Percentiles rank a stretch among this genome's conserved stretches.
Conservation (phyloP, 257 asterid species). For the Datura wrightii region DNA sequence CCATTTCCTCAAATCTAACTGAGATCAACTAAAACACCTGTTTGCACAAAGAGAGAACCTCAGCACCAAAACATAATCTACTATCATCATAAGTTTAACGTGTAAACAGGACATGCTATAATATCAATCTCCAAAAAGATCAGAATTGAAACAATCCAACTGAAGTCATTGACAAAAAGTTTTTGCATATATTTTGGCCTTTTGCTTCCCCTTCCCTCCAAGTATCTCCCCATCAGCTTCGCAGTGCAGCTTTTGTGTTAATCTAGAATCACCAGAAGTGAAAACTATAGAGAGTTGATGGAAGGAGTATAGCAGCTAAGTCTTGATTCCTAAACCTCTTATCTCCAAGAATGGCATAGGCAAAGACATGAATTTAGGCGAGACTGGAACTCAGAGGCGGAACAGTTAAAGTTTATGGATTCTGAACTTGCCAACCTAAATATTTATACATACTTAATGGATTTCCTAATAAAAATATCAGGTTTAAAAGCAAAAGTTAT, state of each 20-base stretch:
- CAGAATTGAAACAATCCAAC: background rate
- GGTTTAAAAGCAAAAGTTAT: no score
- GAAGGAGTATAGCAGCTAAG: background rate
- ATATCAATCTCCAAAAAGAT: background rate
- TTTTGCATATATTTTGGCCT: background rate
- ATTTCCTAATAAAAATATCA: no score
- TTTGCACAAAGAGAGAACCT: background rate
- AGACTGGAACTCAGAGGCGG: background rate
- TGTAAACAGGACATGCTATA: background rate
- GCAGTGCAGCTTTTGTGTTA: conserved; percentile 13
- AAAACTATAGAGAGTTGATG: background rate
- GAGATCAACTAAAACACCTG: conserved; percentile 34
- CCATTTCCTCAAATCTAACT: conserved; percentile 52
- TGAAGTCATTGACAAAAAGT: background rate
- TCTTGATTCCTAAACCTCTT: background rate
- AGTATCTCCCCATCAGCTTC: background rate
- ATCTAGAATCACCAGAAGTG: conserved; percentile 14
- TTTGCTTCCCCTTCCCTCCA: background rate
- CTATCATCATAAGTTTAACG: background rate
- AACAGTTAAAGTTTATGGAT: background rate
- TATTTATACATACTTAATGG: no score
- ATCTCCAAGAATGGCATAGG: background rate
- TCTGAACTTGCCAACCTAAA: background rate
- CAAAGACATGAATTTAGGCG: background rate
- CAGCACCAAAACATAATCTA: background rate